phyloP scores from a whole-genome alignment of 139 green algal genomes.

The Gonium pectorale region DNA sequence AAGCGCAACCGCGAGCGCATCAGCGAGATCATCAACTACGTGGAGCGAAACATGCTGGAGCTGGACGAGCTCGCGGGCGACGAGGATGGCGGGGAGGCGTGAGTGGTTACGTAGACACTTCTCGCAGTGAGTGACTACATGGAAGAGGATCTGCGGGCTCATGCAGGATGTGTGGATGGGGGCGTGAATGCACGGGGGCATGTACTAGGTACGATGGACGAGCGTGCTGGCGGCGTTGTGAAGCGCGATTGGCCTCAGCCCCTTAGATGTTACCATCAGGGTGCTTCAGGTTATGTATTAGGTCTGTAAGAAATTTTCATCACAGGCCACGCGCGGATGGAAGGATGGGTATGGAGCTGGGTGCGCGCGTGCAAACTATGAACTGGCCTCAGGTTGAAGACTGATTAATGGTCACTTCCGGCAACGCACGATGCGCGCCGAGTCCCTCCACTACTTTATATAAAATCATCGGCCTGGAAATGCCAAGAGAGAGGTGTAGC shows the following conservation, averaged over 20 bases:
- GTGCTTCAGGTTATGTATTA: constrained; percentile 8
- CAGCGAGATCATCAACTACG: constrained; percentile 75
- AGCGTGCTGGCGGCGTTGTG: too few species aligned
- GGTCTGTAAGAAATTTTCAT: constrained; percentile 23
- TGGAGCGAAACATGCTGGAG: constrained; percentile 73
- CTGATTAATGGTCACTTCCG: constrained; percentile 28
- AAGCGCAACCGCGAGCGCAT: constrained; percentile 75
- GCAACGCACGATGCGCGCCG: not conserved
- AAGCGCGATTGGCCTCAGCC: constrained; percentile 34
- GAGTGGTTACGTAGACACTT: too few species aligned
- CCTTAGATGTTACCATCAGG: constrained; percentile 43
- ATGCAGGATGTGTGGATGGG: too few species aligned
- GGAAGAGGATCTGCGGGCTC: too few species aligned
- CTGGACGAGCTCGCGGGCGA: constrained; percentile 63
- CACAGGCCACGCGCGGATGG: not conserved
- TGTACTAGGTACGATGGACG: too few species aligned
- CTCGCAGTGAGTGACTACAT: too few species aligned
- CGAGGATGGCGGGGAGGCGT: constrained; percentile 50
- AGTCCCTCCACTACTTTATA: constrained; percentile 44
- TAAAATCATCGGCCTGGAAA: constrained; percentile 16
- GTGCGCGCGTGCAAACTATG: not conserved
- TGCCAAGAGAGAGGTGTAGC: not conserved
- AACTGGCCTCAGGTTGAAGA: constrained; percentile 43
- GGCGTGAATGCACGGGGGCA: too few species aligned
- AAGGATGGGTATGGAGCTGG: not conserved